Percentiles rank a stretch among this genome's conserved stretches.
phyloP scores from a whole-genome alignment of 495 filamentous ascomycete genomes.

The Clohesyomyces aquaticus region DNA sequence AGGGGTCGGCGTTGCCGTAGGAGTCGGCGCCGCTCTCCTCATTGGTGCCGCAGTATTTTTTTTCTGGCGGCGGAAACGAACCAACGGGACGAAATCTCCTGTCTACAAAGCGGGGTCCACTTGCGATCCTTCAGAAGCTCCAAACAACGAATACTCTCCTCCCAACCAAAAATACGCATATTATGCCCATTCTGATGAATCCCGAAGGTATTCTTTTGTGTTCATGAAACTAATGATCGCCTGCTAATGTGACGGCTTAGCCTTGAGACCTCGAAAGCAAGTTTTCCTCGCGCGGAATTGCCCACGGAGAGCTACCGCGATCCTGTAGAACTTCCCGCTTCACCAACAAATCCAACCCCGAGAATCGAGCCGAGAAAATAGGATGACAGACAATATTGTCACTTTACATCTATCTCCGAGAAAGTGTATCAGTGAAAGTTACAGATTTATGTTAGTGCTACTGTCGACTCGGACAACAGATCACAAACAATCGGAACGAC shows the following conservation, averaged over 20 bases:
- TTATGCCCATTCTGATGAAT: neutral
- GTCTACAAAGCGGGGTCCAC: neutral
- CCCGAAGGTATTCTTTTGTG: neutral
- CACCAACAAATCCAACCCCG: too few relatives aligned
- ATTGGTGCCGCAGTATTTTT: constrained; percentile 21
- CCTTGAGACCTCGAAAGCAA: neutral
- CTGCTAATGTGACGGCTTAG: neutral
- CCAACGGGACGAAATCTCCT: neutral
- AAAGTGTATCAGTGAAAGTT: too few relatives aligned
- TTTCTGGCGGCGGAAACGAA: constrained; percentile 19
- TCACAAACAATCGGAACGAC: too few relatives aligned
- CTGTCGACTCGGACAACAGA: too few relatives aligned
- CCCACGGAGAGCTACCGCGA: neutral
- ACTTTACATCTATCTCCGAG: too few relatives aligned
- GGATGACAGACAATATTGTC: too few relatives aligned
- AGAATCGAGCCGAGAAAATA: too few relatives aligned
- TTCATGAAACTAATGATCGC: neutral
- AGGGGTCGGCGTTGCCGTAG: constrained; percentile 27
- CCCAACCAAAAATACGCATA: constrained; percentile 6
- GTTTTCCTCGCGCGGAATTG: neutral
- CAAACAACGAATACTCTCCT: constrained; percentile 7
- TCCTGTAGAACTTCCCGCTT: neutral
- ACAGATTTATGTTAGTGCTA: too few relatives aligned
- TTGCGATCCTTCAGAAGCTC: neutral
- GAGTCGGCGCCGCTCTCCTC: constrained; percentile 6